Conservation (phyloP, 768 basidiomycete genomes). For the Tylopilus subfusipes region DNA sequence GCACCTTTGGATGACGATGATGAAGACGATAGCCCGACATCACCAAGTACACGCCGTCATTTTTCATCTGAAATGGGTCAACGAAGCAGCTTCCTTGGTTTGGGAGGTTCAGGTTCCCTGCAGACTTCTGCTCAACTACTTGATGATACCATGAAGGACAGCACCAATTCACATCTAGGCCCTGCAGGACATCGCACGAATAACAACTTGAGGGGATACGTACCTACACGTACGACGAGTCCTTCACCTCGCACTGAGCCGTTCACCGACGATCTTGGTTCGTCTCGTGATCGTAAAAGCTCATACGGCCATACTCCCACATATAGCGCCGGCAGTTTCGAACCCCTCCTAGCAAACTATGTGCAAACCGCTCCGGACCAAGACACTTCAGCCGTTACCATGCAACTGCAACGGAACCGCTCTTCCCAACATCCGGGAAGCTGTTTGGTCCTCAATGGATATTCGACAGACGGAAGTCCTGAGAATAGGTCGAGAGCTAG, state of each 20-base stretch:
- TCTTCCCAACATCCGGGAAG: conserved; percentile 5
- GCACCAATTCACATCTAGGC: conserved; percentile 54
- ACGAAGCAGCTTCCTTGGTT: conserved; percentile 30
- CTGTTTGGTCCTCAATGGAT: neutral
- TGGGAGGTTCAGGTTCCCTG: conserved; percentile 16
- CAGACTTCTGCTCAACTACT: conserved; percentile 30
- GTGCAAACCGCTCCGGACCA: conserved; percentile 28
- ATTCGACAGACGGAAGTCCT: conserved; percentile 24
- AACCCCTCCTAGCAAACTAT: conserved; percentile 54
- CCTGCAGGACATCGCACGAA: conserved; percentile 10
- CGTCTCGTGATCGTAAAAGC: conserved; percentile 30
- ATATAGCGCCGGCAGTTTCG: conserved; percentile 55
- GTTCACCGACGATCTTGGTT: conserved; percentile 21
- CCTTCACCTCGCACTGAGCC: conserved; percentile 38
- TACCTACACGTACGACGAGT: conserved; percentile 44
- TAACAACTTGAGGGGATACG: conserved; percentile 37
- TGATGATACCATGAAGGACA: conserved; percentile 16
- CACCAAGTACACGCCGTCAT: conserved; percentile 19
- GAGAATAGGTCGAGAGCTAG: conserved; percentile 24
- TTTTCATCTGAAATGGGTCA: conserved; percentile 37
- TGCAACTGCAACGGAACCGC: conserved; percentile 32
- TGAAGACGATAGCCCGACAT: conserved; percentile 34
- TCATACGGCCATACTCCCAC: conserved; percentile 43
- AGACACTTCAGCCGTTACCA: conserved; percentile 6
- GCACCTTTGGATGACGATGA: conserved; percentile 67